phyloP scores from a whole-genome alignment of 2,329 filamentous ascomycete species.

The Metarhizium humberi region DNA sequence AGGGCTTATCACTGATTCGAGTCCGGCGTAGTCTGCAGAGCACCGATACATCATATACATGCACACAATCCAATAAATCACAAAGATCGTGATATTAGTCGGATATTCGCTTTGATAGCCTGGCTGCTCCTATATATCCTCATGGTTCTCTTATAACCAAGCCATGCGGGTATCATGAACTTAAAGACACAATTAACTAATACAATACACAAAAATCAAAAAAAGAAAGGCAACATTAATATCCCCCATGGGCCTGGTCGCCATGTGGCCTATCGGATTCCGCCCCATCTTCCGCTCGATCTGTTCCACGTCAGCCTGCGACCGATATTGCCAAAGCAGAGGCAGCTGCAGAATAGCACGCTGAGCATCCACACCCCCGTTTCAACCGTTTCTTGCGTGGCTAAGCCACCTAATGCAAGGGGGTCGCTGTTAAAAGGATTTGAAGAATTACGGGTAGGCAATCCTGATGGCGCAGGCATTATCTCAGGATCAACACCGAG shows the following conservation, averaged over 20 bases:
- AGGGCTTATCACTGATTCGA: too few species aligned
- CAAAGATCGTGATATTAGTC: neutral
- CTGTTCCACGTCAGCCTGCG: constrained; percentile 55
- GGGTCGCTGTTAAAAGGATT: neutral
- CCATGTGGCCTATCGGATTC: constrained; percentile 21
- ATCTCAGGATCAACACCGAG: constrained; percentile 70
- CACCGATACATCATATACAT: neutral
- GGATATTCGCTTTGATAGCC: neutral
- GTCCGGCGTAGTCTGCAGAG: neutral
- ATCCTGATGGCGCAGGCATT: constrained; percentile 56
- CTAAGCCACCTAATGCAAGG: constrained; percentile 38
- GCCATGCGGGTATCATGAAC: neutral
- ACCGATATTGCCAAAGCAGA: constrained; percentile 95
- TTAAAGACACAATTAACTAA: neutral
- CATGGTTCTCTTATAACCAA: neutral
- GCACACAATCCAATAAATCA: neutral
- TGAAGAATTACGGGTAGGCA: constrained; percentile 11
- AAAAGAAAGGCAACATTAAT: neutral
- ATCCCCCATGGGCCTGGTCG: neutral
- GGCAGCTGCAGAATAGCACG: constrained; percentile 86
- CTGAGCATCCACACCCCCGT: constrained; percentile 83
- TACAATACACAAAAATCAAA: neutral
- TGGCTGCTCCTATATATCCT: neutral
- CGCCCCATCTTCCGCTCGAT: constrained; percentile 36
- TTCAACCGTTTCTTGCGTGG: constrained; percentile 55